Evolutionary conservation across 208 protist genomes (phyloP).

Genomic region (Leishmania amazonensis): DNA sequence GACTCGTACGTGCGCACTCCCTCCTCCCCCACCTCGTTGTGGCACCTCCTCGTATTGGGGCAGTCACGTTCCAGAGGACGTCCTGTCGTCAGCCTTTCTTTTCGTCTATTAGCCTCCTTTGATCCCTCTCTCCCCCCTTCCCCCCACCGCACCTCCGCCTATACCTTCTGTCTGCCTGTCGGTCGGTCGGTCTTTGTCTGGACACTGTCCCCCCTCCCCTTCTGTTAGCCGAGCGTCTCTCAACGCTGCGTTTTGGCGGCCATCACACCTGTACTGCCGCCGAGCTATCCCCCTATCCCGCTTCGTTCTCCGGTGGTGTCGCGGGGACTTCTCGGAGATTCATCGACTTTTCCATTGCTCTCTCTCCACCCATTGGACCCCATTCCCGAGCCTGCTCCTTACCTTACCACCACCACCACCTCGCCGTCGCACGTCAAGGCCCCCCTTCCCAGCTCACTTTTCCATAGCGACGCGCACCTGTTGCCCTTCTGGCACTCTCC

Average conservation of each 20-base stretch:
- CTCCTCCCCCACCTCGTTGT: neutral
- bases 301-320: neutral
- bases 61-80: neutral
- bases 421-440: neutral
- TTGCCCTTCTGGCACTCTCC: neutral
- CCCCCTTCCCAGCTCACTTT: neutral
- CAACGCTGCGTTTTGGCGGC: neutral
- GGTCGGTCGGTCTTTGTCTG: neutral
- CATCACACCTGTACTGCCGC: neutral
- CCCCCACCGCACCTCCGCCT: neutral
- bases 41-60: neutral
- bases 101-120: neutral
- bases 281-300: neutral
- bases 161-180: neutral
- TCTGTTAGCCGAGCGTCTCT: neutral
- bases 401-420: too few relatives aligned
- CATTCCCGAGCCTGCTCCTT: neutral
- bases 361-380: neutral
- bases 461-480: neutral
- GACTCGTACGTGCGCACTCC: neutral
- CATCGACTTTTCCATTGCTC: neutral
- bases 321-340: neutral
- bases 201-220: neutral
- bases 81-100: neutral
- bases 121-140: neutral